Base-by-base conservation (phyloP, 1,139 yeast genomes). In the Spathaspora sp. region DNA sequence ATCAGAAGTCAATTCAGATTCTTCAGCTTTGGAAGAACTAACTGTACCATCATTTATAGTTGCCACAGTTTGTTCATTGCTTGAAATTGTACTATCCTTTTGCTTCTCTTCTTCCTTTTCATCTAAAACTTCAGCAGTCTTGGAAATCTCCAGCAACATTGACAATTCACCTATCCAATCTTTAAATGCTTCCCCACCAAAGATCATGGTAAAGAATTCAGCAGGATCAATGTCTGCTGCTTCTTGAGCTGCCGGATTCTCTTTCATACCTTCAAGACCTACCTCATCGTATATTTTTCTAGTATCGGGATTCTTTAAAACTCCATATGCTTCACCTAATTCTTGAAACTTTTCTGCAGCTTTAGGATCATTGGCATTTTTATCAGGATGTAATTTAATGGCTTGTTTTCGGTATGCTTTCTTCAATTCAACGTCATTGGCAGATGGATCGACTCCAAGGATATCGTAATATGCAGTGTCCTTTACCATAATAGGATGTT, bases 341-440 rank as follows among this genome's bases (percentile, higher is more conserved):
- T 90, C 97, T 73, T 91, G 95, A 71, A 91, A 91, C 71, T 89
- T 90, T 60, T 89, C 97, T 41, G 97, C 95, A 39, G 97, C 98
- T 55, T 86, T 93, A 42, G 90, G 87, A 47, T 67, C 70, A 50
- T 75, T 73, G 10, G 96, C 97, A 62, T 74, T 74, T 76, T 93
- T 93, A 70, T 93, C 99, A 43, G 99, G 99, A 67, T 93, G 99
- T 69, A 82, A 86, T 63, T 86, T 90, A 60, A 93, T 80, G 16
- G 99, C 99, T 49, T 86, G 82, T 59, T 88, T 82, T 73, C 98
- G 82, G 76, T 93, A 93, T 3, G 97, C 97, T 69, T 93, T 93
- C 69, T 91, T 93, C 69, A 93, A 82, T 68, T 91, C 96, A 33
- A 78, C 70, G 43, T 88, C 97, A 25, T 81, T 73, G 36, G 97